Percentiles rank a stretch among this genome's conserved stretches.
These are phyloP conservation scores for Cardiospermum halicacabum DNA, from an alignment of 345 rosid genomes.

Conservation along the genomic window DNA sequence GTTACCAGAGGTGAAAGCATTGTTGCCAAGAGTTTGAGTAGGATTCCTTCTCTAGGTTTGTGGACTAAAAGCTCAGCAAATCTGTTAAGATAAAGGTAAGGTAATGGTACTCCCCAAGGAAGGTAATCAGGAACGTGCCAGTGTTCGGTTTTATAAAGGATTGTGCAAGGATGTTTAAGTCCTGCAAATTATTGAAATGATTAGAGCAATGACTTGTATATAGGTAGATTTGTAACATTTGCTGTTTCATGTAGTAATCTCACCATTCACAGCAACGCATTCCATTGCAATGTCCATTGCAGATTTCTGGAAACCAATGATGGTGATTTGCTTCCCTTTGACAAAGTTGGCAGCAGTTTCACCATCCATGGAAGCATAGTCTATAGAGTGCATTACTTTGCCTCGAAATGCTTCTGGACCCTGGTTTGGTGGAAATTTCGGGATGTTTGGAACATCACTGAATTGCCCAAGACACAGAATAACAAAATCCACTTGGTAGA, in stretches of 20 bases:
- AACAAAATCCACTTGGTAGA: constrained; percentile 28
- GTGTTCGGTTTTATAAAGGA: constrained; percentile 32
- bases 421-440: constrained; percentile 28
- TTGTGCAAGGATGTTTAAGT: constrained; percentile 30
- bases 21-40: constrained; percentile 24
- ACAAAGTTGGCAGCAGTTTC: constrained; percentile 10
- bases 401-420: constrained; percentile 46
- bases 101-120: constrained; percentile 38
- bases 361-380: constrained; percentile 25
- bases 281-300: constrained; percentile 43
- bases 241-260: not conserved
- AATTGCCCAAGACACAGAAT: constrained; percentile 33
- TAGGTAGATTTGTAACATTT: not conserved
- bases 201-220: not conserved
- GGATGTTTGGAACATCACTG: constrained; percentile 38
- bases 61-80: constrained; percentile 44
- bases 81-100: constrained; percentile 29
- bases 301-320: constrained; percentile 36
- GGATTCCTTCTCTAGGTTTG: constrained; percentile 39
- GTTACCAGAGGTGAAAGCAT: constrained; percentile 35
- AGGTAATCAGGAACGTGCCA: constrained; percentile 35
- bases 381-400: constrained; percentile 42
- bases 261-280: constrained; percentile 33
- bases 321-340: constrained; percentile 29
- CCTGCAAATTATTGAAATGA: constrained; percentile 21